Conservation (phyloP, 176 grass and related monocot genomes). For the Panicum miliaceum region DNA sequence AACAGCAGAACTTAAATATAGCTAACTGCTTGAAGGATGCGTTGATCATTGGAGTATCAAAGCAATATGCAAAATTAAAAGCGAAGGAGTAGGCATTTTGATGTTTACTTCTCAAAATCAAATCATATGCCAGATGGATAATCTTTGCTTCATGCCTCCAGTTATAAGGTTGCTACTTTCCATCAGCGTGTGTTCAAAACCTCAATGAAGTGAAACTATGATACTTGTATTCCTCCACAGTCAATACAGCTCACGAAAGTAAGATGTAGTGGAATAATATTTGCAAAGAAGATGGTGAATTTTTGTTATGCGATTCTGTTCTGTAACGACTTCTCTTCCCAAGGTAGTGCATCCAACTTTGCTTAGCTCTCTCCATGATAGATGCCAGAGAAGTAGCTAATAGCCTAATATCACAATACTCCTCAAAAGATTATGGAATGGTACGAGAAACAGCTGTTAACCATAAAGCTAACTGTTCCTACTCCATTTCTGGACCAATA, state of each 20-base stretch:
- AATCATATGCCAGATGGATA: not conserved
- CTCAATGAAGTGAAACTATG: not conserved
- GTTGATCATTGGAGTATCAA: not conserved
- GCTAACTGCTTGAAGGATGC: conserved; percentile 7
- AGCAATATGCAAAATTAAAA: not conserved
- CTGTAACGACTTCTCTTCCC: not conserved
- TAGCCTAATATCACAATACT: not conserved
- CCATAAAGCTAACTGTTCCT: conserved; percentile 30
- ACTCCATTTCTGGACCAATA: conserved; percentile 10
- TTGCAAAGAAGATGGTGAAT: conserved; percentile 12
- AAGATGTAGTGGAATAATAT: conserved; percentile 27
- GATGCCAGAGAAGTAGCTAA: conserved; percentile 4
- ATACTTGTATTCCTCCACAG: conserved; percentile 33
- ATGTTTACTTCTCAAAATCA: not conserved
- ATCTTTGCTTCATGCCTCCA: not conserved
- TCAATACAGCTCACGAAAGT: conserved; percentile 17
- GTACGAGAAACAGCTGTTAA: conserved; percentile 11
- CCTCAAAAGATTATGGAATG: conserved; percentile 33
- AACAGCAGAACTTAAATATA: not conserved
- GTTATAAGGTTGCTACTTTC: not conserved
- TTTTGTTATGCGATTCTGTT: conserved; percentile 20
- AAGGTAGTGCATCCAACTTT: conserved; percentile 15
- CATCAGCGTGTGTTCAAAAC: not conserved
- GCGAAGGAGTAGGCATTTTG: not conserved
- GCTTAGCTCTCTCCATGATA: conserved; percentile 10